Conservation (phyloP, 176 grass and related monocot species). For the Lolium multiflorum region DNA sequence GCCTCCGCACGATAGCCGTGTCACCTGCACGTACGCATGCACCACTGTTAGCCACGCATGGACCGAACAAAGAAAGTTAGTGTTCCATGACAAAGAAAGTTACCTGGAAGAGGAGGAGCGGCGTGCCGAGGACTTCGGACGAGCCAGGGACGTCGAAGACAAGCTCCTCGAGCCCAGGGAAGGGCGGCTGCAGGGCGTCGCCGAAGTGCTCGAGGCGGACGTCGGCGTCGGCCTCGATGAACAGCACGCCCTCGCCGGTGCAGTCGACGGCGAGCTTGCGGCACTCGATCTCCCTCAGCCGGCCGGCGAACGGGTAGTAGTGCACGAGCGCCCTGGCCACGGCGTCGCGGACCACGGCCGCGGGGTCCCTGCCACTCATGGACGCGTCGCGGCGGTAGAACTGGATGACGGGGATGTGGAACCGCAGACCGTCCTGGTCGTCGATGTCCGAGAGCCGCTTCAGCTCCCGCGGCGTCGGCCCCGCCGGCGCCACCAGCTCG, state of each 20-base stretch:
- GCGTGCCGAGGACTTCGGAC: constrained; percentile 57
- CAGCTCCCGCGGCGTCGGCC: constrained; percentile 61
- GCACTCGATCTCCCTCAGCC: constrained; percentile 57
- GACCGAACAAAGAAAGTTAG: not conserved
- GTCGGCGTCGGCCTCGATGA: constrained; percentile 78
- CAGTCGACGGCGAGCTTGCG: constrained; percentile 90
- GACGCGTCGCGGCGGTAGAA: constrained; percentile 61
- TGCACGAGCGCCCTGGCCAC: constrained; percentile 69
- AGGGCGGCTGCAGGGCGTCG: constrained; percentile 67
- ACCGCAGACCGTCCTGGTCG: constrained; percentile 84
- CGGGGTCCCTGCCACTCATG: constrained; percentile 55
- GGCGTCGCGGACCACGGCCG: constrained; percentile 63
- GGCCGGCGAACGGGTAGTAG: constrained; percentile 88
- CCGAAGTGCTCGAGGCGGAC: constrained; percentile 77
- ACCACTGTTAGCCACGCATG: not conserved
- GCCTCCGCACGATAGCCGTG: constrained; percentile 68
- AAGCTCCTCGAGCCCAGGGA: constrained; percentile 74
- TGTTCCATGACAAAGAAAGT: not conserved
- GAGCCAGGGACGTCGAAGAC: constrained; percentile 71
- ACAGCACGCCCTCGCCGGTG: constrained; percentile 79
- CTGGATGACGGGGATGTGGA: constrained; percentile 86
- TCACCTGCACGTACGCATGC: constrained; percentile 45
- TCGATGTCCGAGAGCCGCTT: constrained; percentile 91
- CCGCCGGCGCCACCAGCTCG: constrained; percentile 66
- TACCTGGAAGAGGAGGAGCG: constrained; percentile 80